Conservation (phyloP, 2,329 filamentous ascomycete genomes). For the Falciphora oryzae region DNA sequence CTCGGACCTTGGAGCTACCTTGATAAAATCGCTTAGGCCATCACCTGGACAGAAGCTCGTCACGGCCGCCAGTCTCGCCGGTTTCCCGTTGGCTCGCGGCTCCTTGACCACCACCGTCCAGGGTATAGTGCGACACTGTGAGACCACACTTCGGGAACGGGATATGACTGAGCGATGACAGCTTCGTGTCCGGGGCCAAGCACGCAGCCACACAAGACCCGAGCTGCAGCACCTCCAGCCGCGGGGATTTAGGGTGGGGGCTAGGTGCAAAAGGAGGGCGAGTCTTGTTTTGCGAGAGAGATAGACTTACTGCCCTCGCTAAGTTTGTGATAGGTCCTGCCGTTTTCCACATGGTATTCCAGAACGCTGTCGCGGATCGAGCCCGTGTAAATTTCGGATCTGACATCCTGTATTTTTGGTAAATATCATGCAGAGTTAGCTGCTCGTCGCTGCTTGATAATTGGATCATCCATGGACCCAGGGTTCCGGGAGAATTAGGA, state of each 20-base stretch:
- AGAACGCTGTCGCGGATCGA: constrained; percentile 3
- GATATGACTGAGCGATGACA: too few species aligned
- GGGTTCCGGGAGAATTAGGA: too few species aligned
- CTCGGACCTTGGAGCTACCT: too few species aligned
- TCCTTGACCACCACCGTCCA: not conserved
- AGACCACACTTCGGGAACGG: not conserved
- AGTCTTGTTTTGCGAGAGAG: too few species aligned
- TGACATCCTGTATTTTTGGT: not conserved
- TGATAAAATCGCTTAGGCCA: too few species aligned
- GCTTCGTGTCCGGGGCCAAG: not conserved
- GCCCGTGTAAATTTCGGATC: not conserved
- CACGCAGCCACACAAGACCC: not conserved
- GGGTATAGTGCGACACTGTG: not conserved
- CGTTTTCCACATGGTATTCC: constrained; percentile 8
- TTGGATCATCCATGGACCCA: too few species aligned
- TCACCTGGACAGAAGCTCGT: not conserved
- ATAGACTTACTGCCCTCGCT: constrained; percentile 6
- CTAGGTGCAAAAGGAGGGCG: not conserved
- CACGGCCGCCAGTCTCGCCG: not conserved
- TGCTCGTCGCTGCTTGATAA: too few species aligned
- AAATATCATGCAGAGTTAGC: too few species aligned
- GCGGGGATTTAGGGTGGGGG: not conserved
- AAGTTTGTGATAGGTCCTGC: constrained; percentile 7
- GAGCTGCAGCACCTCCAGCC: not conserved
- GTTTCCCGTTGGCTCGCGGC: not conserved